phyloP scores from a whole-genome alignment of 2,329 filamentous ascomycete species.

The Ophiocordyceps unilateralis region DNA sequence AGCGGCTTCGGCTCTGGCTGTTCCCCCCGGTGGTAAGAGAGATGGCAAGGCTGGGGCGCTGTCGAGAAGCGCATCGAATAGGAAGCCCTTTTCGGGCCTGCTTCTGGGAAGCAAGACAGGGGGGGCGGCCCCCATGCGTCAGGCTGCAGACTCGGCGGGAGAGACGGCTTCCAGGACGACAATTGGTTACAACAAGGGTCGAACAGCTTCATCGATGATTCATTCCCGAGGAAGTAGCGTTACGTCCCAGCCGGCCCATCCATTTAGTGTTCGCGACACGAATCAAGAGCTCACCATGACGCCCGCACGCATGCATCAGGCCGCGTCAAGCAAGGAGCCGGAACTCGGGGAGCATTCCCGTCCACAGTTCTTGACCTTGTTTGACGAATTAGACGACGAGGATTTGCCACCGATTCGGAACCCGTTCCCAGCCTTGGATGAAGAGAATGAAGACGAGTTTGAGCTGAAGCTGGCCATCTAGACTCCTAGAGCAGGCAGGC shows the following conservation, averaged over 20 bases:
- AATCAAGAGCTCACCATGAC: slow-evolving; percentile 26
- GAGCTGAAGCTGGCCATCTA: slow-evolving; percentile 29
- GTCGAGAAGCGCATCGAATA: not conserved
- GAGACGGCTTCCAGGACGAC: slow-evolving; percentile 60
- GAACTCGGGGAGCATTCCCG: slow-evolving; percentile 12
- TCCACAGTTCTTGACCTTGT: slow-evolving; percentile 40
- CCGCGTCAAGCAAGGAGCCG: slow-evolving; percentile 6
- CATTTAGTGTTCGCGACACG: slow-evolving; percentile 1
- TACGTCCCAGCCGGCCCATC: slow-evolving; percentile 5
- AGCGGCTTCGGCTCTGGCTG: slow-evolving; percentile 34
- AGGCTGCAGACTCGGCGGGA: slow-evolving; percentile 37
- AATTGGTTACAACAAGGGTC: slow-evolving; percentile 70
- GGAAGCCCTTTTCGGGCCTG: slow-evolving; percentile 14
- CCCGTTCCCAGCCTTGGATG: slow-evolving; percentile 15
- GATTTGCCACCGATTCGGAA: slow-evolving; percentile 12
- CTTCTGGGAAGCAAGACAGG: slow-evolving; percentile 12
- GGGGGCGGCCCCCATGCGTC: slow-evolving; percentile 24
- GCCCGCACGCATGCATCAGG: slow-evolving; percentile 19
- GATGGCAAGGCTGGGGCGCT: not conserved
- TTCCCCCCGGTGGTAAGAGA: not conserved
- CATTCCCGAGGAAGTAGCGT: slow-evolving; percentile 10
- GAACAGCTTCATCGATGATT: slow-evolving; percentile 32
- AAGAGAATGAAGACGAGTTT: slow-evolving; percentile 35
- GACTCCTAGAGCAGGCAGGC: slow-evolving; percentile 5
- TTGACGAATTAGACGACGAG: slow-evolving; percentile 31